These are phyloP conservation scores for Fusarium subtropicale DNA, from an alignment of 2,329 filamentous ascomycete genomes.

Conservation along the genomic window DNA sequence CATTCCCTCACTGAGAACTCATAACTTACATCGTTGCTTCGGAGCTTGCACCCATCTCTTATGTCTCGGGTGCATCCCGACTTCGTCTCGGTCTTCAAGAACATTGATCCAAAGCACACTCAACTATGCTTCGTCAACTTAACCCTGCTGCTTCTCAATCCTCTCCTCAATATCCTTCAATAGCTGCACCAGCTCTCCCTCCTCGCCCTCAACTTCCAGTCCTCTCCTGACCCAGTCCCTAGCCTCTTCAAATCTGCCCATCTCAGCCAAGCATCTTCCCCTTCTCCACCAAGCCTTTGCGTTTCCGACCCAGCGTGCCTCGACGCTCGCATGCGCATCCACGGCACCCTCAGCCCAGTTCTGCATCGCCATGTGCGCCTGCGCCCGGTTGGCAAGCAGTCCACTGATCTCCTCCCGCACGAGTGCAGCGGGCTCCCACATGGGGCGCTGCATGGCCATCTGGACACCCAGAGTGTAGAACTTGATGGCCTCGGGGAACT, in stretches of 20 bases:
- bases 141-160: constrained; percentile 55
- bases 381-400: constrained; percentile 87
- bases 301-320: constrained; percentile 87
- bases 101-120: not conserved
- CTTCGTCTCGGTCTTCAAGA: constrained; percentile 6
- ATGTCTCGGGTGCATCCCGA: constrained; percentile 22
- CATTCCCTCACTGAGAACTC: constrained; percentile 20
- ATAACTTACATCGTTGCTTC: not conserved
- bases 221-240: constrained; percentile 80
- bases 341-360: constrained; percentile 87
- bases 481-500: constrained; percentile 79
- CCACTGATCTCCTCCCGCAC: constrained; percentile 85
- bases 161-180: constrained; percentile 70
- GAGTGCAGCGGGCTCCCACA: constrained; percentile 88
- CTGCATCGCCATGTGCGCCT: constrained; percentile 86
- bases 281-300: constrained; percentile 95
- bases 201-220: constrained; percentile 84
- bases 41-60: not conserved
- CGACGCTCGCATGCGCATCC: constrained; percentile 89
- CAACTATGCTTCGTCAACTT: not conserved
- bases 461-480: constrained; percentile 88
- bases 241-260: constrained; percentile 88
- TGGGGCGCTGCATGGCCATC: constrained; percentile 84
- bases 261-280: constrained; percentile 87
- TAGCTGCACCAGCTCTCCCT: constrained; percentile 71